These are phyloP conservation scores for Phylloporus sp. DNA, from an alignment of 768 basidiomycete genomes.

Conservation along the genomic window DNA sequence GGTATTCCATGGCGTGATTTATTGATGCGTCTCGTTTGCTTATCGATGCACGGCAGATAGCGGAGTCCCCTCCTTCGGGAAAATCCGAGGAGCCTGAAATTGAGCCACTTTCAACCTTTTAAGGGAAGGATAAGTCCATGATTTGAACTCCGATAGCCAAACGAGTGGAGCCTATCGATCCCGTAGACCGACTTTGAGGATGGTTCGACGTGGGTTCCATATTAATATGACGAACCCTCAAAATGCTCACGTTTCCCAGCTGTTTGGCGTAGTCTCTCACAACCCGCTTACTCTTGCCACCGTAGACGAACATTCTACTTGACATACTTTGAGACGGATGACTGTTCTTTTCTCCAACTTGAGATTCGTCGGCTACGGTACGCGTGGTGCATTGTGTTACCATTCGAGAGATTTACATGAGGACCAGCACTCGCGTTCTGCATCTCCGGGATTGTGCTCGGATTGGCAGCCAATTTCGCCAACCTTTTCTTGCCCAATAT, in stretches of 20 bases:
- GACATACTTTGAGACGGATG: constrained; percentile 33
- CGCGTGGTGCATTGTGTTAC: constrained; percentile 20
- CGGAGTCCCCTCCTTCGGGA: too few relatives aligned
- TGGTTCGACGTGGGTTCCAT: constrained; percentile 9
- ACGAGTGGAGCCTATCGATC: too few relatives aligned
- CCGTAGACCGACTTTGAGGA: not conserved
- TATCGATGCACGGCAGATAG: too few relatives aligned
- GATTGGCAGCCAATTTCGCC: constrained; percentile 64
- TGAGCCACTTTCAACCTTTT: too few relatives aligned
- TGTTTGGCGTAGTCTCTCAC: constrained; percentile 2
- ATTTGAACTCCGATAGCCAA: constrained; percentile 18
- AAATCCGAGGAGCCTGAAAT: too few relatives aligned
- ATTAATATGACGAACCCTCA: constrained; percentile 15
- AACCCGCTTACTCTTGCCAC: constrained; percentile 1
- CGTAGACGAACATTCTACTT: constrained; percentile 7
- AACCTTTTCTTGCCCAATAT: constrained; percentile 59
- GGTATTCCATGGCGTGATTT: not conserved
- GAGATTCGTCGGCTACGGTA: constrained; percentile 49
- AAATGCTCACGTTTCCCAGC: constrained; percentile 18
- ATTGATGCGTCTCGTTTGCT: too few relatives aligned
- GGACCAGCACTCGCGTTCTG: constrained; percentile 34
- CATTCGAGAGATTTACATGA: constrained; percentile 20
- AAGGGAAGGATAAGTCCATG: too few relatives aligned
- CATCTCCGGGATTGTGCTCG: constrained; percentile 52
- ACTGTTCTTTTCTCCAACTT: constrained; percentile 57